A percentile compares a stretch with the other conserved stretches of the same genome.
Evolutionary conservation across 139 green algal genomes (phyloP).

Genomic region (Chlorella sp.): DNA sequence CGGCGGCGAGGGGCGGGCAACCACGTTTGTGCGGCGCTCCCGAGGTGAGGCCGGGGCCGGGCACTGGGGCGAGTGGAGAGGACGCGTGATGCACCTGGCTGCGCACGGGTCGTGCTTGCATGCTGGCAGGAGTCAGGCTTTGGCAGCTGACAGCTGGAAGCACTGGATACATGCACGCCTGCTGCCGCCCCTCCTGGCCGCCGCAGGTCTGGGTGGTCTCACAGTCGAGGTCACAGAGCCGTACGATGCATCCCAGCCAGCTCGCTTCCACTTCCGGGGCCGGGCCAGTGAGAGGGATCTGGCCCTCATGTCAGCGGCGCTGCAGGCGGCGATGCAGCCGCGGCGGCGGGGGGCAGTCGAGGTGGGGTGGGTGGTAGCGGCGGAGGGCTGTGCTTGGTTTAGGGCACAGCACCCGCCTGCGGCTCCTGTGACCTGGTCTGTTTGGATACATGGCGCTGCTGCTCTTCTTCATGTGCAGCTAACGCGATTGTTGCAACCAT

Average conservation of each 20-base stretch:
- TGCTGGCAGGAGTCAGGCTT: too few relatives aligned
- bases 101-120: too few relatives aligned
- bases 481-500: background rate
- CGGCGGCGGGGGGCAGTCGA: background rate
- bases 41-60: too few relatives aligned
- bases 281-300: background rate
- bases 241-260: background rate
- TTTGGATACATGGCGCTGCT: background rate
- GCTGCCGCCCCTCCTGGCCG: too few relatives aligned
- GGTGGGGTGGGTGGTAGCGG: background rate
- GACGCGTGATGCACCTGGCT: too few relatives aligned
- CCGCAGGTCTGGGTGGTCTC: slow-evolving; percentile 21
- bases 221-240: slow-evolving; percentile 31
- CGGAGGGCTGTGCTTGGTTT: too few relatives aligned
- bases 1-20: slow-evolving; percentile 6
- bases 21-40: slow-evolving; percentile 18
- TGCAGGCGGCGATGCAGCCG: slow-evolving; percentile 27
- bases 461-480: too few relatives aligned
- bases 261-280: slow-evolving; percentile 14
- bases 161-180: background rate
- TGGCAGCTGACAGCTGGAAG: too few relatives aligned
- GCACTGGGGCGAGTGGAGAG: too few relatives aligned
- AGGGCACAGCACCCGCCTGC: too few relatives aligned
- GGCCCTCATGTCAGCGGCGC: background rate
- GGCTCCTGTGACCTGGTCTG: too few relatives aligned